Evolutionary conservation across 305 asterid genomes (phyloP).

Genomic region (Euphrasia arctica): DNA sequence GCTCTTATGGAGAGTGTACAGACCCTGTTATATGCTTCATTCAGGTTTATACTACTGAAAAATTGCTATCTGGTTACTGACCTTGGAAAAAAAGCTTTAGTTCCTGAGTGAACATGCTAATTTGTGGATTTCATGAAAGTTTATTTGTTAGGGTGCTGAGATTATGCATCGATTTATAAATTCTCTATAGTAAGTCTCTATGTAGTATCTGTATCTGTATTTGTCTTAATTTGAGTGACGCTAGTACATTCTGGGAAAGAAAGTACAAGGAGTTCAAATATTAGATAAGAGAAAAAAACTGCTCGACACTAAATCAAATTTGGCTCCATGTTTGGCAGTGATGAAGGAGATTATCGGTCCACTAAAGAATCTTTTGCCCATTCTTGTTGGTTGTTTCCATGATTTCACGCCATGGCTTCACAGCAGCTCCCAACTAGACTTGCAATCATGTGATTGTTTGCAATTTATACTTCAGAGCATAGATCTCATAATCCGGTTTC

Average conservation of each 20-base stretch:
- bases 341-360: conserved; percentile 45
- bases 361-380: conserved; percentile 66
- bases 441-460: conserved; percentile 77
- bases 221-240: conserved; percentile 18
- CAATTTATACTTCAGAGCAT: conserved; percentile 73
- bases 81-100: background rate
- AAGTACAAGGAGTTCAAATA: background rate
- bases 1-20: conserved; percentile 4
- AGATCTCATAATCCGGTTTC: conserved; percentile 56
- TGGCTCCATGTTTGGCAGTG: conserved; percentile 48
- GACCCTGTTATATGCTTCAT: background rate
- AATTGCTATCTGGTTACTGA: conserved; percentile 7
- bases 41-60: background rate
- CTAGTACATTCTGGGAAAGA: conserved; percentile 16
- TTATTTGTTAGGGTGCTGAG: background rate
- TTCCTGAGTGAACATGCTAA: background rate
- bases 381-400: conserved; percentile 63
- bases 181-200: conserved; percentile 7
- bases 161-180: too few relatives aligned
- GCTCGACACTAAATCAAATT: conserved; percentile 6
- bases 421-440: conserved; percentile 44
- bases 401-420: conserved; percentile 58
- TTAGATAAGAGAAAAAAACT: conserved; percentile 14
- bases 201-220: background rate
- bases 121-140: conserved; percentile 9